Evolutionary conservation across 2,329 filamentous ascomycete species (phyloP).

Genomic region (Ceratocystis cubensis): DNA sequence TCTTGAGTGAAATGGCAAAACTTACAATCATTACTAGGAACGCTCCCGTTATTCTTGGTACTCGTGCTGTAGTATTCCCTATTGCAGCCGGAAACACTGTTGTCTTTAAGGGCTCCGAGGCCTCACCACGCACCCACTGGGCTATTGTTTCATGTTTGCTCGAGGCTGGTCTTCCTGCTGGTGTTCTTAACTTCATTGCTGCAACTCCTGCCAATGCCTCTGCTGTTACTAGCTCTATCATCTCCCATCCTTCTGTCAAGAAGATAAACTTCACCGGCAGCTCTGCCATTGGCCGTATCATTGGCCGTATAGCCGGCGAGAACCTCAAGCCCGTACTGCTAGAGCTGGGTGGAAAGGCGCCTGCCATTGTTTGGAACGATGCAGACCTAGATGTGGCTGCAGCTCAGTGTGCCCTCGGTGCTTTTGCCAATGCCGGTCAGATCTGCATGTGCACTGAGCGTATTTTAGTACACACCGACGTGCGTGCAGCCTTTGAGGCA

Average conservation of each 20-base stretch:
- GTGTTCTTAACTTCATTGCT: conserved; percentile 62
- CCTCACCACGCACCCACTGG: conserved; percentile 51
- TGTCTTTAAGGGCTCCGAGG: conserved; percentile 59
- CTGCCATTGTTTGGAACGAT: conserved; percentile 66
- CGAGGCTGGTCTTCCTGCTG: conserved; percentile 63
- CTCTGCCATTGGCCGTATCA: conserved; percentile 59
- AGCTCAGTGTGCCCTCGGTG: conserved; percentile 51
- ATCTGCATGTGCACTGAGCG: conserved; percentile 79
- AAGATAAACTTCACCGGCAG: conserved; percentile 84
- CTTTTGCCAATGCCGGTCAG: conserved; percentile 64
- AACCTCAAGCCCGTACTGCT: conserved; percentile 67
- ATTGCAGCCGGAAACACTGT: conserved; percentile 68
- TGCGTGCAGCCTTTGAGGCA: conserved; percentile 36
- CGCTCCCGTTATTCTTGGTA: conserved; percentile 42
- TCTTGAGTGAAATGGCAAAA: neutral
- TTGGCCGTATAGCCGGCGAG: conserved; percentile 57
- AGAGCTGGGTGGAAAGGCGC: conserved; percentile 73
- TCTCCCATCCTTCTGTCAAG: conserved; percentile 53
- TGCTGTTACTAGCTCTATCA: conserved; percentile 52
- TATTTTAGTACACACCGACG: conserved; percentile 44
- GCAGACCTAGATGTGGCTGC: conserved; percentile 64
- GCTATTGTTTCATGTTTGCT: conserved; percentile 51
- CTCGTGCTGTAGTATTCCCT: conserved; percentile 46
- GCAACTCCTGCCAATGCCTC: conserved; percentile 53
- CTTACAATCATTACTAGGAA: conserved; percentile 34